Percentiles rank a stretch among this genome's conserved stretches.
phyloP scores from a whole-genome alignment of 352 stramenopile species.

The Phytophthora pisi region DNA sequence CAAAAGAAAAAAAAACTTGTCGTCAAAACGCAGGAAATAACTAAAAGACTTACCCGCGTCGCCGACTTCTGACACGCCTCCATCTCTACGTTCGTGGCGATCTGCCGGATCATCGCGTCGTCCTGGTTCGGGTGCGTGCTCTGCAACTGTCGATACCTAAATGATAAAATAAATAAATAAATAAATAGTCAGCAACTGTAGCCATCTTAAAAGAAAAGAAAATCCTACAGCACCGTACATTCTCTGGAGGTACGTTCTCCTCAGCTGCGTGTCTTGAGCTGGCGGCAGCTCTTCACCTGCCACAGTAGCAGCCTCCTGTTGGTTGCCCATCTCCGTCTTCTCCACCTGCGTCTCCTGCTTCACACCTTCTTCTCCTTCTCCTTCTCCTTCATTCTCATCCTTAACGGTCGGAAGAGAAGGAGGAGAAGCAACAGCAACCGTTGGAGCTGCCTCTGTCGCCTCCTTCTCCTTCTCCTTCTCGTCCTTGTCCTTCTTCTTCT shows the following conservation, averaged over 20 bases:
- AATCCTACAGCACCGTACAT: slow-evolving; percentile 15
- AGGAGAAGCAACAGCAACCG: no score
- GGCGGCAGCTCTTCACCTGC: slow-evolving; percentile 11
- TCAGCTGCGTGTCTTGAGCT: slow-evolving; percentile 29
- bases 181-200: background rate
- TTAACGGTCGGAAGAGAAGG: no score
- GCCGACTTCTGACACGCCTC: slow-evolving; percentile 55
- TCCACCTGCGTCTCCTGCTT: background rate
- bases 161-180: slow-evolving; percentile 3
- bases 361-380: background rate
- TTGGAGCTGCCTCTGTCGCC: background rate
- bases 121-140: slow-evolving; percentile 64
- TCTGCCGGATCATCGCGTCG: slow-evolving; percentile 48
- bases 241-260: slow-evolving; percentile 38
- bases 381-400: slow-evolving; percentile 3
- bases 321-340: slow-evolving; percentile 7
- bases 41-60: slow-evolving; percentile 39
- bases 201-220: background rate
- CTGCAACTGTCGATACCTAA: slow-evolving; percentile 71
- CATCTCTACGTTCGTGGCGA: slow-evolving; percentile 78
- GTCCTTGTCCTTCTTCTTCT: slow-evolving; percentile 6
- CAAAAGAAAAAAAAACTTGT: slow-evolving; percentile 12
- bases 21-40: background rate
- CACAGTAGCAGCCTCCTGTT: background rate
- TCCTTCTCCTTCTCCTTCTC: background rate